Conservation (phyloP, 2,329 filamentous ascomycete species). For the Fusarium sp. region DNA sequence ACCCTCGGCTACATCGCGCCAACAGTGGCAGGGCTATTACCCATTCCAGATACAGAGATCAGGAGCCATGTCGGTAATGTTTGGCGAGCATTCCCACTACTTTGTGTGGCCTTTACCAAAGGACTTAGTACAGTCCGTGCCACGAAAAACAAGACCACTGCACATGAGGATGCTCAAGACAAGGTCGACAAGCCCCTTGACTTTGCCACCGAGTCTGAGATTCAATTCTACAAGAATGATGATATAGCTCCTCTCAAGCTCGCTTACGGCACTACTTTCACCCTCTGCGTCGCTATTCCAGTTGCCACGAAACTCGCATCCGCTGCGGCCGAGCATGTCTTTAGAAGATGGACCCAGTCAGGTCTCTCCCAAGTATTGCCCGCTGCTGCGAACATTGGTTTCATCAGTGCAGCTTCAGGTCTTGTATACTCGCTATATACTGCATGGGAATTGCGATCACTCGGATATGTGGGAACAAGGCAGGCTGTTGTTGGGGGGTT, state of each 20-base stretch:
- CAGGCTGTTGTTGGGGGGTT: background rate
- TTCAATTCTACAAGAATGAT: background rate
- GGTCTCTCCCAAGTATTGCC: background rate
- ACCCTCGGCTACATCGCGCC: background rate
- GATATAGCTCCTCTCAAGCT: background rate
- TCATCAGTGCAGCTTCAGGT: background rate
- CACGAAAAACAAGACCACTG: background rate
- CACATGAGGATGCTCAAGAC: background rate
- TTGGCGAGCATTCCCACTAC: background rate
- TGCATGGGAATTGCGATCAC: background rate
- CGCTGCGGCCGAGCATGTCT: background rate
- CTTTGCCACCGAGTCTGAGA: background rate
- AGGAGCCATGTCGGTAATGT: background rate
- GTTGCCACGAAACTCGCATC: background rate
- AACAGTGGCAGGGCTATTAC: background rate
- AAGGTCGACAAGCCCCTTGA: background rate
- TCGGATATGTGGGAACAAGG: background rate
- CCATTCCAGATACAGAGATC: background rate
- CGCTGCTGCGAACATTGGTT: background rate
- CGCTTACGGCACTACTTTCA: background rate
- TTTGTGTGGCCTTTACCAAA: background rate
- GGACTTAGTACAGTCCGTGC: background rate
- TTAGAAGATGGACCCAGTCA: background rate
- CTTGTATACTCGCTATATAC: background rate
- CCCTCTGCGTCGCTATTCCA: background rate